Conservation (phyloP, 129 eudicot genomes). For the Daucus carota region DH1_v3.0 NC_030385.2:32189501-32190000, state of each 20-base stretch:
- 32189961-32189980: neutral
- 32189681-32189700: slow-evolving; percentile 55
- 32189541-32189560: slow-evolving; percentile 4
- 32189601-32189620: slow-evolving; percentile 66
- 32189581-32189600: slow-evolving; percentile 24
- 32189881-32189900: slow-evolving; percentile 9
- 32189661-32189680: slow-evolving; percentile 35
- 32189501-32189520: slow-evolving; percentile 25
- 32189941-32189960: slow-evolving; percentile 2
- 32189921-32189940: neutral
- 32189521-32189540: slow-evolving; percentile 13
- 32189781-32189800: slow-evolving; percentile 33
- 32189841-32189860: slow-evolving; percentile 40
- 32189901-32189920: neutral
- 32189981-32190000: neutral
- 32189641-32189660: slow-evolving; percentile 62
- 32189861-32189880: slow-evolving; percentile 43
- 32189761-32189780: slow-evolving; percentile 34
- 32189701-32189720: slow-evolving; percentile 5
- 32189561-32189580: slow-evolving; percentile 16
- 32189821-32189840: slow-evolving; percentile 23
- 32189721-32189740: neutral
- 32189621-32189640: slow-evolving; percentile 82
- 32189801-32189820: slow-evolving; percentile 52
- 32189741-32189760: neutral